Evolutionary conservation across 257 asterid species (phyloP), one percentile per base, ranked within the genome.

Genomic region (Solanum tarijense): DNA sequence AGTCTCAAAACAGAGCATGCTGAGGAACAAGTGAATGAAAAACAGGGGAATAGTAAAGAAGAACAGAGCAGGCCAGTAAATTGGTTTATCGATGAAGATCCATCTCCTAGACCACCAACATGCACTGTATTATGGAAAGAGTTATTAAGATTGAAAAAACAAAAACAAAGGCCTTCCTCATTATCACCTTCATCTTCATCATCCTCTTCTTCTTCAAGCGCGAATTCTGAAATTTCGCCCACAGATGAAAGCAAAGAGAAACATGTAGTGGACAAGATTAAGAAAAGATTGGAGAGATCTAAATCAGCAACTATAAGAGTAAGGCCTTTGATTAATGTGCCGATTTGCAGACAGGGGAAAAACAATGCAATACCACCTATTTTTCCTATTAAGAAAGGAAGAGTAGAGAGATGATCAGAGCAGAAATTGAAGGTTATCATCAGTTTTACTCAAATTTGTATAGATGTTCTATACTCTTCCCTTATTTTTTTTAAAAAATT

Each of bases 111-210:
- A 88, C 99, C 98, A 12, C 99, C 99, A 4, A 95, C 92, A 73
- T 96, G 99, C 86, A 95, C 94, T n/a, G 98, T 95, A 71, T 48
- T 96, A 62, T 95, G 96, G 97, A 96, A 96, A 83, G 99, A 96
- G 92, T 69, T 96, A 65, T 43, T 94, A 29, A 94, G 91, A 90
- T 66, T 96, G 98, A 94, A 91, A 68, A 96, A 94, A 43, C 95
- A 91, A 76, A 96, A 94, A 60, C 95, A 94, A 1, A 91, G 94
- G 0, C 86, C 94, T 16, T 85, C 94, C 1, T 89, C 92, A 43
- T 88, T 93, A 14, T 89, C 96, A 4, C 90, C 96, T 6, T 88
- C 92, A 21, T 91, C 93, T 0, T 88, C 96, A 1, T 90, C 94
- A 0, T 90, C 95, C 0, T 92, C 94, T 0, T 88, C 92, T 4